phyloP scores from a whole-genome alignment of 495 filamentous ascomycete genomes.

The Neohortaea acidophila region DNA sequence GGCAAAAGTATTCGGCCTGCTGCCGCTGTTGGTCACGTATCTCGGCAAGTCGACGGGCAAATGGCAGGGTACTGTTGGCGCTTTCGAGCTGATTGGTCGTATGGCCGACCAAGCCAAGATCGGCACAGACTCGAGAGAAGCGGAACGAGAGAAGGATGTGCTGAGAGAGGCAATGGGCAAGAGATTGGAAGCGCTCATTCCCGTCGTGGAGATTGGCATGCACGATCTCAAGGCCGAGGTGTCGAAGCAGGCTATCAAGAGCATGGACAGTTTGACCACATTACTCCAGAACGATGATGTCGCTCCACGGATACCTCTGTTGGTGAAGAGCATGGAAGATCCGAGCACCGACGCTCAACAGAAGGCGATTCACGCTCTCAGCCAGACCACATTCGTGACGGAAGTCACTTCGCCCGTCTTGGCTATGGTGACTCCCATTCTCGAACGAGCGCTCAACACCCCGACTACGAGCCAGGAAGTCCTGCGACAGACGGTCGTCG shows the following conservation, averaged over 20 bases:
- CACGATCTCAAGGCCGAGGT: slow-evolving; percentile 90
- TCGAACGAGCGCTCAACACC: slow-evolving; percentile 83
- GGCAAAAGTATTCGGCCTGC: slow-evolving; percentile 59
- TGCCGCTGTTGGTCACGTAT: slow-evolving; percentile 59
- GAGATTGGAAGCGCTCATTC: slow-evolving; percentile 78
- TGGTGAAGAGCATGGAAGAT: slow-evolving; percentile 90
- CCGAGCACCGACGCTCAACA: slow-evolving; percentile 77
- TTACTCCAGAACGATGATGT: slow-evolving; percentile 96
- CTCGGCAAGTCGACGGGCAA: slow-evolving; percentile 69
- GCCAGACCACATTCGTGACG: slow-evolving; percentile 96
- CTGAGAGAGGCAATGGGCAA: slow-evolving; percentile 84
- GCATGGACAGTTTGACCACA: slow-evolving; percentile 79
- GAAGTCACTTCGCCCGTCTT: slow-evolving; percentile 95
- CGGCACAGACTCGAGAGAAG: slow-evolving; percentile 58
- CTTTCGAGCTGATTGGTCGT: slow-evolving; percentile 62
- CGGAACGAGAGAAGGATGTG: slow-evolving; percentile 71
- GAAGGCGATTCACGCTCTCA: slow-evolving; percentile 92
- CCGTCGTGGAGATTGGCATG: slow-evolving; percentile 85
- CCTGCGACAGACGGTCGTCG: slow-evolving; percentile 83
- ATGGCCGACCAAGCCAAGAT: slow-evolving; percentile 90
- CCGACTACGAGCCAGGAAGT: slow-evolving; percentile 88
- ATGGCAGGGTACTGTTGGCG: slow-evolving; percentile 90
- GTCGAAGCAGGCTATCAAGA: slow-evolving; percentile 72
- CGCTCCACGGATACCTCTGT: slow-evolving; percentile 74
- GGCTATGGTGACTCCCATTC: slow-evolving; percentile 86